These are phyloP conservation scores for Berkeleyomyces basicola DNA, from an alignment of 2,329 filamentous ascomycete genomes.

Conservation along the genomic window DNA sequence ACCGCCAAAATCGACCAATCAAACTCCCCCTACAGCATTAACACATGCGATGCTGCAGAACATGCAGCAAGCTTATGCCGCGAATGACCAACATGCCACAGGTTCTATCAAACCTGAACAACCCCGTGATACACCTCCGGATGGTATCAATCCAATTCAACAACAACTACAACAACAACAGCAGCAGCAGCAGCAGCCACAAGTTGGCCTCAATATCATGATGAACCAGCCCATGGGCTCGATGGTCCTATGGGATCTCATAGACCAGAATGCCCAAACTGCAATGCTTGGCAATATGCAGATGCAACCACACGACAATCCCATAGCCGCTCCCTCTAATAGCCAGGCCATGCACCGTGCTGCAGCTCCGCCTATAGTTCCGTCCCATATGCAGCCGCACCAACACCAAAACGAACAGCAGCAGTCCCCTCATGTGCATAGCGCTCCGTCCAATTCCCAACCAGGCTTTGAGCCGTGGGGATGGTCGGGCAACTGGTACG, in stretches of 20 bases:
- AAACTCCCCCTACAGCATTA: not conserved
- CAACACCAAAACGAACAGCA: not conserved
- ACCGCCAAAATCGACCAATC: not conserved
- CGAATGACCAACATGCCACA: not conserved
- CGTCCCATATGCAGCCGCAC: conserved; percentile 1
- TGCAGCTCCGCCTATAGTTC: not conserved
- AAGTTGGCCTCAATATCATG: conserved; percentile 9
- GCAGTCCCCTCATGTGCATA: not conserved
- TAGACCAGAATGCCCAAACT: conserved; percentile 4
- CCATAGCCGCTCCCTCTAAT: not conserved
- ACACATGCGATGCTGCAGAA: not conserved
- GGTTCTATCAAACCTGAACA: not conserved
- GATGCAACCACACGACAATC: not conserved
- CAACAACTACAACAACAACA: not conserved
- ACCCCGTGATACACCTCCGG: not conserved
- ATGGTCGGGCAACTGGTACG: conserved; percentile 1
- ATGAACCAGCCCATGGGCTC: conserved; percentile 10
- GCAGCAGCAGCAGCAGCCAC: not conserved
- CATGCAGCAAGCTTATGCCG: not conserved
- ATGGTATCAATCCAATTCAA: not conserved
- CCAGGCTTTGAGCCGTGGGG: not conserved
- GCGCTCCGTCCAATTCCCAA: not conserved
- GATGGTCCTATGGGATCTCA: conserved; percentile 12
- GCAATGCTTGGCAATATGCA: conserved; percentile 1
- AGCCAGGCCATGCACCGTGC: not conserved